A percentile compares a stretch with the other conserved stretches of the same genome.
Conservation (phyloP, 495 filamentous ascomycete genomes). For the Talaromyces stipitatus region DNA sequence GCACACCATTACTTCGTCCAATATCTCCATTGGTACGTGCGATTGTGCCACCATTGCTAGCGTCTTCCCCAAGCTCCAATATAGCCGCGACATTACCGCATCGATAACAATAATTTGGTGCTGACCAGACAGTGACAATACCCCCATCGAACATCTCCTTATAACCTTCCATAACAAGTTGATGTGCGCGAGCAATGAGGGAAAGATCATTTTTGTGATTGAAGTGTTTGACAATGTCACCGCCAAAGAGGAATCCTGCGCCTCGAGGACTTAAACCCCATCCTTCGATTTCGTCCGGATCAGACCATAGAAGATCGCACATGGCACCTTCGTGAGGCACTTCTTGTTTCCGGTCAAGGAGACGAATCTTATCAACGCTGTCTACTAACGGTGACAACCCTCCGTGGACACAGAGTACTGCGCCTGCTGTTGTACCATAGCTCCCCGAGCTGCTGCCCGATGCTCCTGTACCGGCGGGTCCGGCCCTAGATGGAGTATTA, state of each 20-base stretch:
- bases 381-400: constrained; percentile 88
- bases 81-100: constrained; percentile 97
- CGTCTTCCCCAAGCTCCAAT: constrained; percentile 84
- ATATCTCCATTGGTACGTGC: constrained; percentile 75
- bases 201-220: constrained; percentile 89
- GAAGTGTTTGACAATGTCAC: constrained; percentile 92
- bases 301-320: constrained; percentile 97
- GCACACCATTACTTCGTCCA: constrained; percentile 45
- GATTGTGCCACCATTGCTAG: constrained; percentile 64
- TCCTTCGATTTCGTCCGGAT: constrained; percentile 96
- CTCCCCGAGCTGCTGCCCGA: constrained; percentile 58
- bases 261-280: constrained; percentile 94
- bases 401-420: constrained; percentile 92
- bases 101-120: constrained; percentile 97
- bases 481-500: constrained; percentile 41
- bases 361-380: constrained; percentile 88
- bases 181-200: constrained; percentile 88
- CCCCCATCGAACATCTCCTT: constrained; percentile 97
- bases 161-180: constrained; percentile 98
- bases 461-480: constrained; percentile 73
- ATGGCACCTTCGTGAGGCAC: constrained; percentile 98
- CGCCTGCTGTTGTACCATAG: constrained; percentile 56
- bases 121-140: constrained; percentile 96
- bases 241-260: constrained; percentile 92
- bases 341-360: constrained; percentile 95